Evolutionary conservation across 2,329 filamentous ascomycete genomes (phyloP).

Genomic region (Podosphaera xanthii): DNA sequence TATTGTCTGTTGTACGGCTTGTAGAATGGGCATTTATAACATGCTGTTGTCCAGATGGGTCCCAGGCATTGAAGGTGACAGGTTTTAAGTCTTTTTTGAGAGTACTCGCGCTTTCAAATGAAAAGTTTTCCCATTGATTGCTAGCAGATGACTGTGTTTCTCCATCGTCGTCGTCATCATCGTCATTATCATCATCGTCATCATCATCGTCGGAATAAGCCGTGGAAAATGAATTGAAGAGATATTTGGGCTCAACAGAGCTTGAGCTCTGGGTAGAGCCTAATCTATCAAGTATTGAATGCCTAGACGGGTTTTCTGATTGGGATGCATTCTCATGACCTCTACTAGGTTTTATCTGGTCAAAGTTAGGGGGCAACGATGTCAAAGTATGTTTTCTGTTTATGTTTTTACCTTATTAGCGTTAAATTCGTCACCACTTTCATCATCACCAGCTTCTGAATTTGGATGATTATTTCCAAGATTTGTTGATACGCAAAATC

Average conservation of each 20-base stretch:
- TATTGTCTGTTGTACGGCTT: background rate
- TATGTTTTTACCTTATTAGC: background rate
- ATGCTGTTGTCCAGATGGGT: slow-evolving; percentile 5
- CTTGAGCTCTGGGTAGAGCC: background rate
- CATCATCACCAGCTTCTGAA: slow-evolving; percentile 4
- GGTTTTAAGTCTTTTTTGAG: background rate
- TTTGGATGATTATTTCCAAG: background rate
- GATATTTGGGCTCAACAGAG: background rate
- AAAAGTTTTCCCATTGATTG: slow-evolving; percentile 6
- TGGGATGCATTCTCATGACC: background rate
- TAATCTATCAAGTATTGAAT: background rate
- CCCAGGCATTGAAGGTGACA: slow-evolving; percentile 5
- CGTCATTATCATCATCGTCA: background rate
- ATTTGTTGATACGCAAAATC: background rate
- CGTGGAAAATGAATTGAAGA: background rate
- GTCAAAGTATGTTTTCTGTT: background rate
- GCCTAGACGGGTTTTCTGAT: background rate
- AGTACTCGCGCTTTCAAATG: background rate
- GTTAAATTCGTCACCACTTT: slow-evolving; percentile 1
- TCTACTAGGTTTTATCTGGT: background rate
- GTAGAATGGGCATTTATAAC: background rate
- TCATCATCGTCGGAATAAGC: background rate
- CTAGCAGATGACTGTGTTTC: slow-evolving; percentile 5
- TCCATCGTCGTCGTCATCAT: background rate
- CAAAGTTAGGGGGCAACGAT: background rate